Conservation (phyloP, 208 protist genomes). For the Lotmaria passim region DNA sequence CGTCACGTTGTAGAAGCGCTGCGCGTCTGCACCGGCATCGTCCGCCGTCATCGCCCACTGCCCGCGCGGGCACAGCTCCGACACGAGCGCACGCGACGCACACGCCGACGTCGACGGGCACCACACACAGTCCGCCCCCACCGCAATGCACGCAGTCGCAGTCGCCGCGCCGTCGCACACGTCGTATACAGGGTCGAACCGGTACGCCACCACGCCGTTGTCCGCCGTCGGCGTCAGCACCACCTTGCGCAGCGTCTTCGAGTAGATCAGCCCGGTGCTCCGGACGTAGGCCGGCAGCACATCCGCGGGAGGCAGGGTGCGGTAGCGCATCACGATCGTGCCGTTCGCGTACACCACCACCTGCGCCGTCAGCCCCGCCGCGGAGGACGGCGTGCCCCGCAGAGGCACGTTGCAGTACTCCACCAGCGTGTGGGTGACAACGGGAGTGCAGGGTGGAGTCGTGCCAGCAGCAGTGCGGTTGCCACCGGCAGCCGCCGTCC, state of each 20-base stretch:
- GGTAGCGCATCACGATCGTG: slow-evolving; percentile 59
- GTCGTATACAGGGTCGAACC: slow-evolving; percentile 27
- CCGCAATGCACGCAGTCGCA: slow-evolving; percentile 7
- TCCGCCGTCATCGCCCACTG: slow-evolving; percentile 14
- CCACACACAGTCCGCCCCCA: slow-evolving; percentile 24
- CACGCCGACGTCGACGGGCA: slow-evolving; percentile 25
- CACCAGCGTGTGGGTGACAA: slow-evolving; percentile 2
- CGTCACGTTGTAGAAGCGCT: slow-evolving; percentile 16
- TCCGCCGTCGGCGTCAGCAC: slow-evolving; percentile 23
- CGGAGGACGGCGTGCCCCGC: not conserved
- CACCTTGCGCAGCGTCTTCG: slow-evolving; percentile 22
- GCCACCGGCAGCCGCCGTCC: no score
- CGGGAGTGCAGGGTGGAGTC: not conserved
- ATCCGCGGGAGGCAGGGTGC: slow-evolving; percentile 29
- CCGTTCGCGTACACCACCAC: slow-evolving; percentile 47
- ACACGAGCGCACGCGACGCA: not conserved
- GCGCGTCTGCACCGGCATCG: not conserved
- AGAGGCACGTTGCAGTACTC: slow-evolving; percentile 27
- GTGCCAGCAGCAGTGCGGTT: no score
- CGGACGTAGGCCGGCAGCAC: not conserved
- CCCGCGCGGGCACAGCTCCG: slow-evolving; percentile 29
- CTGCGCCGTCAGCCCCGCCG: slow-evolving; percentile 44
- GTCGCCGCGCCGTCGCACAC: slow-evolving; percentile 3
- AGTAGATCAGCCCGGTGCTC: slow-evolving; percentile 27
- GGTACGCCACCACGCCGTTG: slow-evolving; percentile 32